These are phyloP conservation scores for Trametes sp. DNA, from an alignment of 1,284 basidiomycete species.

Conservation along the genomic window DNA sequence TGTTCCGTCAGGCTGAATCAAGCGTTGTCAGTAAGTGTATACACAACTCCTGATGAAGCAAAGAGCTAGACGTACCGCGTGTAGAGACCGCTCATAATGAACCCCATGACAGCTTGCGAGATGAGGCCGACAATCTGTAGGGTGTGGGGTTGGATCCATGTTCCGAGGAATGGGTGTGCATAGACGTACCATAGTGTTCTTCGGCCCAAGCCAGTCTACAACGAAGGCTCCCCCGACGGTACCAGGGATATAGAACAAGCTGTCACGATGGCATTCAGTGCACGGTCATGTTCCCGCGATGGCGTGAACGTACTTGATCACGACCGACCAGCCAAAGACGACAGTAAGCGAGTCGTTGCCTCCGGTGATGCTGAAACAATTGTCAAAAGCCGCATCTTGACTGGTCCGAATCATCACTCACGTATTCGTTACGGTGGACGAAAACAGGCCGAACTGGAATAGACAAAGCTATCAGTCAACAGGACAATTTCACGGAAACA, in stretches of 20 bases:
- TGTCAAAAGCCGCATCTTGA: background rate
- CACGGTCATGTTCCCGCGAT: background rate
- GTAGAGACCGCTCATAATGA: conserved; percentile 88
- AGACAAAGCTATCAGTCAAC: too few relatives aligned
- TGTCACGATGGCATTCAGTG: conserved; percentile 35
- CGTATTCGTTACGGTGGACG: conserved; percentile 79
- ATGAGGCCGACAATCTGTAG: conserved; percentile 73
- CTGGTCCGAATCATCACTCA: conserved; percentile 39
- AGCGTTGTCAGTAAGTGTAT: background rate
- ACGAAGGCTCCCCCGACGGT: conserved; percentile 81
- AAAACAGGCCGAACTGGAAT: conserved; percentile 88
- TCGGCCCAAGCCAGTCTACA: conserved; percentile 79
- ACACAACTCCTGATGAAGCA: background rate
- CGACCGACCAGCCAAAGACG: conserved; percentile 79
- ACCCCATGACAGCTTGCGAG: conserved; percentile 76
- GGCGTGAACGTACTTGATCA: conserved; percentile 69
- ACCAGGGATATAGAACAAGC: conserved; percentile 83
- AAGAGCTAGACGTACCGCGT: conserved; percentile 52
- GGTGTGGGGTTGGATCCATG: too few relatives aligned
- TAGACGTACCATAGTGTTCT: conserved; percentile 76
- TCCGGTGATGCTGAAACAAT: conserved; percentile 64
- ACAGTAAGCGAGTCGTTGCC: conserved; percentile 55
- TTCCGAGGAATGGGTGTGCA: too few relatives aligned
- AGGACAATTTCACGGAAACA: too few relatives aligned
- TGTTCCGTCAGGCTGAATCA: conserved; percentile 57